Percentiles rank a stretch among this genome's conserved stretches.
phyloP scores from a whole-genome alignment of 495 filamentous ascomycete species.

The Penicillium soppii region DNA sequence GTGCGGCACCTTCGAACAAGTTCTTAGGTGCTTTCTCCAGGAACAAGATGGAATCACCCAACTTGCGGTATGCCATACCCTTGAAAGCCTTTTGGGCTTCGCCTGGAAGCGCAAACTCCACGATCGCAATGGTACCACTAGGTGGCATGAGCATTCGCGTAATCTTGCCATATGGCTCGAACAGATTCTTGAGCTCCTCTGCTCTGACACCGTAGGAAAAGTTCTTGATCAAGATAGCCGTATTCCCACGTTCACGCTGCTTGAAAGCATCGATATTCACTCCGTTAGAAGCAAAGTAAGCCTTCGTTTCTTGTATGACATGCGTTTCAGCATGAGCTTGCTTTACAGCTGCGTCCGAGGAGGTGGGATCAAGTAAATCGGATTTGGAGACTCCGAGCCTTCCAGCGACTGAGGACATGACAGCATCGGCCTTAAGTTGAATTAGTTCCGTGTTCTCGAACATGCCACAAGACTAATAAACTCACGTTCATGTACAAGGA shows the following conservation, averaged over 20 bases:
- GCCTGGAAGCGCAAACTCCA: conserved; percentile 75
- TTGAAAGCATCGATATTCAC: conserved; percentile 92
- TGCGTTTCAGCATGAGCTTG: conserved; percentile 97
- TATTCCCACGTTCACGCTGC: conserved; percentile 76
- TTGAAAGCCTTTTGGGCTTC: conserved; percentile 80
- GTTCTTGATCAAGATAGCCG: conserved; percentile 90
- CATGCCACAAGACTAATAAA: not conserved
- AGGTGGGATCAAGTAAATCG: conserved; percentile 90
- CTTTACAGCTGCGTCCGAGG: conserved; percentile 87
- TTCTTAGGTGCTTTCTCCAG: conserved; percentile 90
- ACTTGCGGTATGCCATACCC: conserved; percentile 78
- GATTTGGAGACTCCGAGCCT: conserved; percentile 85
- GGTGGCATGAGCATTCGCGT: conserved; percentile 85
- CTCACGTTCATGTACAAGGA: conserved; percentile 93
- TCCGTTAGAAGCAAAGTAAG: conserved; percentile 81
- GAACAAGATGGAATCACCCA: conserved; percentile 89
- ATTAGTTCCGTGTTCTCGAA: conserved; percentile 22
- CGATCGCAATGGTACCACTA: conserved; percentile 86
- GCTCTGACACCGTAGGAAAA: conserved; percentile 76
- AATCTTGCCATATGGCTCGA: conserved; percentile 62
- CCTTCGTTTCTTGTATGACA: conserved; percentile 92
- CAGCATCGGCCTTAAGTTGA: conserved; percentile 67
- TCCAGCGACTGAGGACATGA: conserved; percentile 85
- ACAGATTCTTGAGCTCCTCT: conserved; percentile 50
- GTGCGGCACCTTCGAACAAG: conserved; percentile 57